Evolutionary conservation across 352 stramenopile species (phyloP).

Genomic region (Phytophthora pini): DNA sequence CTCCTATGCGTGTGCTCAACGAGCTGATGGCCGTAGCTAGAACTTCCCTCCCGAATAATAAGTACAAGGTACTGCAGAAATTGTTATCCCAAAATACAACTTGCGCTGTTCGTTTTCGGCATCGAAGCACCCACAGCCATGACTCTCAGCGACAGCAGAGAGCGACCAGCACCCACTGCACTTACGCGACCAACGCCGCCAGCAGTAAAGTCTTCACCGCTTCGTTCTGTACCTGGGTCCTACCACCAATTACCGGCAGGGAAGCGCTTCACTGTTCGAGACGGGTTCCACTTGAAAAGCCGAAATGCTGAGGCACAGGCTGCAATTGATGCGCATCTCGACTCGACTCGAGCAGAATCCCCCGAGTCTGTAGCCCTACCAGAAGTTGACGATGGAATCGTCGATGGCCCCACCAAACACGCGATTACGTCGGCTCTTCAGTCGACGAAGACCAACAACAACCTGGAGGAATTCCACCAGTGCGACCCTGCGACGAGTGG

Average conservation of each 20-base stretch:
- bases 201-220: not conserved
- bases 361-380: not conserved
- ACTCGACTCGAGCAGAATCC: constrained; percentile 3
- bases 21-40: too few species aligned
- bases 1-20: too few species aligned
- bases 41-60: too few species aligned
- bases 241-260: constrained; percentile 5
- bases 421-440: constrained; percentile 10
- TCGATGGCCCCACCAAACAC: constrained; percentile 10
- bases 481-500: constrained; percentile 1
- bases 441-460: constrained; percentile 5
- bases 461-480: constrained; percentile 17
- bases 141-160: constrained; percentile 2
- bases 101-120: too few species aligned
- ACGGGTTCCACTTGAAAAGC: constrained; percentile 75
- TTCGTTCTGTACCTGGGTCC: not conserved
- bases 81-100: too few species aligned
- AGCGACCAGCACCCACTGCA: constrained; percentile 1
- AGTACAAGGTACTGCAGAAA: too few species aligned
- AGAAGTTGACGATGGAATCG: constrained; percentile 6
- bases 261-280: constrained; percentile 70
- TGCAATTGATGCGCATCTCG: constrained; percentile 50
- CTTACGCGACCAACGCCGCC: not conserved
- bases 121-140: constrained; percentile 6
- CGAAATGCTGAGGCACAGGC: constrained; percentile 56